phyloP scores from a whole-genome alignment of 2,329 filamentous ascomycete genomes.

The Colletotrichum nymphaeae region DNA sequence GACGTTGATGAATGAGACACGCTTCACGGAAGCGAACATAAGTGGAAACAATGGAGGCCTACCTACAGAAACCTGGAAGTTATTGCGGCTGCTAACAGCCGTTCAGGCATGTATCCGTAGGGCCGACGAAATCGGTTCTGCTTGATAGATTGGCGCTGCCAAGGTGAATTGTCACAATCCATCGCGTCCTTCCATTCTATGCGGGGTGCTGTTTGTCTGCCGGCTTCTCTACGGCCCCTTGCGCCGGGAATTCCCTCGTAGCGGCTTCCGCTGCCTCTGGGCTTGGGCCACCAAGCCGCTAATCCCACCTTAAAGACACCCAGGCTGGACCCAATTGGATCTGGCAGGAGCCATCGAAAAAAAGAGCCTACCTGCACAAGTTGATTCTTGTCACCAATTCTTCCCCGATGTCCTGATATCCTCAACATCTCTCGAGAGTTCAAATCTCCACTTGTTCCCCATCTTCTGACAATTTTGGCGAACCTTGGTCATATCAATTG shows the following conservation, averaged over 20 bases:
- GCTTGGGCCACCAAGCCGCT: constrained; percentile 22
- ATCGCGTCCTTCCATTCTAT: background rate
- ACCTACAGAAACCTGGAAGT: background rate
- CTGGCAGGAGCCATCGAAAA: background rate
- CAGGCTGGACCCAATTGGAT: background rate
- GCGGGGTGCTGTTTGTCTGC: background rate
- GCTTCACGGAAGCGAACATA: background rate
- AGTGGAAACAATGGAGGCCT: too few species aligned
- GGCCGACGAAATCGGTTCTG: background rate
- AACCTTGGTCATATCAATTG: constrained; percentile 15
- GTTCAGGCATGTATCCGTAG: background rate
- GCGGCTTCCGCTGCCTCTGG: constrained; percentile 5
- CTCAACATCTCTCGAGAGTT: background rate
- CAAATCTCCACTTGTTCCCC: background rate
- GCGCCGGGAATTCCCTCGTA: constrained; percentile 30
- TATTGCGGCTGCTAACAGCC: background rate
- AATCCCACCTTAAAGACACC: constrained; percentile 25
- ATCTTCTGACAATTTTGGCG: background rate
- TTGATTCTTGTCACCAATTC: background rate
- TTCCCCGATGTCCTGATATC: background rate
- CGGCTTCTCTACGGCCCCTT: background rate
- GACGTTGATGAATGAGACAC: background rate
- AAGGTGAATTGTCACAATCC: background rate
- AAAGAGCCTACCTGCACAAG: background rate
- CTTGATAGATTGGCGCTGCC: background rate